A percentile compares a stretch with the other conserved stretches of the same genome.
These are phyloP conservation scores for Moesziomyces sp. DNA, from an alignment of 1,284 basidiomycete genomes.

Conservation along the genomic window DNA sequence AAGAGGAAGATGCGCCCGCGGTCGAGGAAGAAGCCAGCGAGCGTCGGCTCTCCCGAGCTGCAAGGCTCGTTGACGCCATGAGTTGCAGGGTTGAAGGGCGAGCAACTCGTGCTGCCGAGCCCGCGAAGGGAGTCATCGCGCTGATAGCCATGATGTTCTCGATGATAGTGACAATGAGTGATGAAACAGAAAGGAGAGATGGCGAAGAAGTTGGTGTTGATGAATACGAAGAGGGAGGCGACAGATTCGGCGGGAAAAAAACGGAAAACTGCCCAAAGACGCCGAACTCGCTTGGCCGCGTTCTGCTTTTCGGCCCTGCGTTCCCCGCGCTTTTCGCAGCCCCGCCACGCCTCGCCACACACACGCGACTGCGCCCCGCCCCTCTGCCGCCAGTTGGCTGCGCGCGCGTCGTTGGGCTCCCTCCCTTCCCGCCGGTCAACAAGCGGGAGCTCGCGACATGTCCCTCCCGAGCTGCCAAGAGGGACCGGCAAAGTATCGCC, in stretches of 20 bases:
- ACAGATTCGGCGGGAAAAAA: slow-evolving; percentile 2
- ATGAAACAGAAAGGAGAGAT: no score
- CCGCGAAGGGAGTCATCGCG: background rate
- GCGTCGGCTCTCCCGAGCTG: background rate
- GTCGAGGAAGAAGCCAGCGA: background rate
- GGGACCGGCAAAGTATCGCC: no score
- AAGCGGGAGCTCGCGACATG: background rate
- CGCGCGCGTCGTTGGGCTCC: background rate
- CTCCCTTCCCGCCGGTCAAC: background rate
- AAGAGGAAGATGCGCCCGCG: background rate
- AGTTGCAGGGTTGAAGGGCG: background rate
- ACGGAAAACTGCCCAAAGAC: slow-evolving; percentile 1
- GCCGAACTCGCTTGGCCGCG: slow-evolving; percentile 7
- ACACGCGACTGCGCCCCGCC: slow-evolving; percentile 17
- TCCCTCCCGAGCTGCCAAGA: background rate
- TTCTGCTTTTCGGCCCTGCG: background rate
- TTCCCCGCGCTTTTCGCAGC: background rate
- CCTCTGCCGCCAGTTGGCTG: background rate
- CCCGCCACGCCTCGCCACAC: slow-evolving; percentile 1
- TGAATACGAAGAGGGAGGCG: slow-evolving; percentile 1
- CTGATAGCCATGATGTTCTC: background rate
- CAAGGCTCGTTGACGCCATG: background rate
- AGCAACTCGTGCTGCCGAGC: background rate
- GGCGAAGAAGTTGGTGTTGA: background rate
- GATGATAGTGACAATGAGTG: no score